Percentiles rank a stretch among this genome's conserved stretches.
Conservation (phyloP, 176 grass and related monocot genomes). For the Eremochloa ophiuroides region DNA sequence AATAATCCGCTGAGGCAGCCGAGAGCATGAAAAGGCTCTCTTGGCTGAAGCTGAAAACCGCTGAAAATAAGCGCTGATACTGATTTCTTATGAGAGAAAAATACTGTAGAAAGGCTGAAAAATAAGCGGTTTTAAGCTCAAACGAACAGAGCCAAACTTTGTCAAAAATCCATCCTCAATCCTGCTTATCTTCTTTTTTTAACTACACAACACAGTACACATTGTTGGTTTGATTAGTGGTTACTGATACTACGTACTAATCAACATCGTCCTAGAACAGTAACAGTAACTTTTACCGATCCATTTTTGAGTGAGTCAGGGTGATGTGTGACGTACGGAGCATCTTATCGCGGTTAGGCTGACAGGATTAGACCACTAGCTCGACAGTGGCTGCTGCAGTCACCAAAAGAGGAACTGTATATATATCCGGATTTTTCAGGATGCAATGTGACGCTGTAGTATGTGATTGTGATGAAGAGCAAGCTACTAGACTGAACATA, state of each 20-base stretch:
- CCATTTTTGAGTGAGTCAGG: not conserved
- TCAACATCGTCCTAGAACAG: not conserved
- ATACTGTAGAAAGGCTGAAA: too few species aligned
- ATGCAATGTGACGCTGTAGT: not conserved
- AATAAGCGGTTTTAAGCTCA: too few species aligned
- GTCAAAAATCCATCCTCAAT: too few species aligned
- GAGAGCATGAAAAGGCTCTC: conserved; percentile 24
- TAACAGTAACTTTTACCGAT: conserved; percentile 8
- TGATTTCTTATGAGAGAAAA: too few species aligned
- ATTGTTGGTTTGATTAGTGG: not conserved
- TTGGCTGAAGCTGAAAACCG: too few species aligned
- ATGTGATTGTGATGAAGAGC: not conserved
- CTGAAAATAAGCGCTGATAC: too few species aligned
- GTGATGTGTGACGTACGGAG: not conserved
- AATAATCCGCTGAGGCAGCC: conserved; percentile 22
- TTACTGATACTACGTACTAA: not conserved
- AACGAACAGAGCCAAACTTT: too few species aligned
- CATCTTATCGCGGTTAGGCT: not conserved
- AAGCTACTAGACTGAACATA: not conserved
- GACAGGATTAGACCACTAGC: not conserved
- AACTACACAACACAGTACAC: not conserved
- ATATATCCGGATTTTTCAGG: not conserved
- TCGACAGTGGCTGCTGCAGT: not conserved
- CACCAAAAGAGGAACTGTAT: conserved; percentile 1
- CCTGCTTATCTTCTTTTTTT: too few species aligned